Evolutionary conservation across 352 stramenopile species (phyloP).

Genomic region (Phytopythium vexans): DNA sequence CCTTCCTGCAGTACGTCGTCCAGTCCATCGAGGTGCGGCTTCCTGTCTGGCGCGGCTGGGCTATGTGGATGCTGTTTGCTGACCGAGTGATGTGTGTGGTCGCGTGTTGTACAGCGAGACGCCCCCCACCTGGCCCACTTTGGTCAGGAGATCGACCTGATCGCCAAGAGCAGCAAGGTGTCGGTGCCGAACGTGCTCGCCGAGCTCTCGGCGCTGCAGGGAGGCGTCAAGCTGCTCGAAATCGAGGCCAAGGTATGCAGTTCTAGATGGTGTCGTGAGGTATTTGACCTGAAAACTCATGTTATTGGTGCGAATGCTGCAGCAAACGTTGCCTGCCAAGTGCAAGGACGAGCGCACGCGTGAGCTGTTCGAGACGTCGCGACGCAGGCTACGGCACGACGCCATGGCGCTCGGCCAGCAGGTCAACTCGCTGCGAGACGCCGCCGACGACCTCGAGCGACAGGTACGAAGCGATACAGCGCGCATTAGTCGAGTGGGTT

Average conservation of each 20-base stretch:
- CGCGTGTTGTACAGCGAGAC: conserved; percentile 37
- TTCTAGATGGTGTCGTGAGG: background rate
- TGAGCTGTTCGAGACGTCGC: conserved; percentile 17
- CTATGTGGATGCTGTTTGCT: background rate
- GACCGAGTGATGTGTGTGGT: background rate
- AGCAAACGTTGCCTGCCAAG: conserved; percentile 1
- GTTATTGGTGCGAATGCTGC: background rate
- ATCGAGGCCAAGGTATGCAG: conserved; percentile 46
- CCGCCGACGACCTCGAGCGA: conserved; percentile 46
- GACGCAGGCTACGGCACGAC: conserved; percentile 47
- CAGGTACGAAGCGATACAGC: conserved; percentile 28
- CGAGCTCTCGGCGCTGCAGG: conserved; percentile 57
- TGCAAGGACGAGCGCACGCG: conserved; percentile 25
- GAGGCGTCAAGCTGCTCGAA: conserved; percentile 49
- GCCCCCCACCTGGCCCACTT: conserved; percentile 59
- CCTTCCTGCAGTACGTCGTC: conserved; percentile 79
- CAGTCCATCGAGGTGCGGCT: conserved; percentile 58
- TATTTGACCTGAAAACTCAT: background rate
- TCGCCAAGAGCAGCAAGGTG: conserved; percentile 64
- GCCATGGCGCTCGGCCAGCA: conserved; percentile 59
- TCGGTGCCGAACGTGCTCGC: conserved; percentile 50
- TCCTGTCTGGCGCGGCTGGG: background rate
- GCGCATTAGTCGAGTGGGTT: too few species aligned
- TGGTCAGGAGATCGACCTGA: conserved; percentile 53
- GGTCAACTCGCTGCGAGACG: conserved; percentile 36